phyloP scores from a whole-genome alignment of 345 rosid genomes.

The Boechera stricta region DNA sequence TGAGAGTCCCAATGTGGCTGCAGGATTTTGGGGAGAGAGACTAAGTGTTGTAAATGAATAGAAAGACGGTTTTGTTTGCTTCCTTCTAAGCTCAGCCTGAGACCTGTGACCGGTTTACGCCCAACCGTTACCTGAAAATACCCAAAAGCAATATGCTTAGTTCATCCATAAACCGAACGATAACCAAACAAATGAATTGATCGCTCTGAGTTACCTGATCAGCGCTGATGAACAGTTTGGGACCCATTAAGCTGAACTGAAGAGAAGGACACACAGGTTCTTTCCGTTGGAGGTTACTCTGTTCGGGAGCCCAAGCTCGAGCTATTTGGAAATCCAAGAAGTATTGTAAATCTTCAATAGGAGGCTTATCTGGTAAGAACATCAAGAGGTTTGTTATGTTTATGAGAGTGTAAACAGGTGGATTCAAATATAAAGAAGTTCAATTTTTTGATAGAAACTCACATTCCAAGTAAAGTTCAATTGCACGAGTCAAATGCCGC shows the following conservation, averaged over 20 bases:
- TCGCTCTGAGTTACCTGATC: conserved; percentile 68
- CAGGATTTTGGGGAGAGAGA: conserved; percentile 91
- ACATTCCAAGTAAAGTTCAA: conserved; percentile 90
- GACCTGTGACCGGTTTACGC: conserved; percentile 94
- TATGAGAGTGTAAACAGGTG: not conserved
- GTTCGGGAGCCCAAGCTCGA: conserved; percentile 94
- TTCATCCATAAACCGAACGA: not conserved
- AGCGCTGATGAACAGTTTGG: conserved; percentile 90
- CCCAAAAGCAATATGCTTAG: conserved; percentile 13
- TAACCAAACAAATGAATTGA: not conserved
- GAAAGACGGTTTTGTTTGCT: conserved; percentile 85
- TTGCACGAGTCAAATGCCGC: conserved; percentile 84
- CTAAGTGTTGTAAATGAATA: conserved; percentile 90
- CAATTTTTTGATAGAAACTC: conserved; percentile 46
- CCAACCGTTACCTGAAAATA: conserved; percentile 85
- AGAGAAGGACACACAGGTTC: conserved; percentile 91
- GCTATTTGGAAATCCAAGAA: conserved; percentile 92
- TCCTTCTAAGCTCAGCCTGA: conserved; percentile 86
- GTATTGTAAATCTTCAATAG: conserved; percentile 93
- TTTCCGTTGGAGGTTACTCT: conserved; percentile 83
- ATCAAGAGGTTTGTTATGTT: not conserved
- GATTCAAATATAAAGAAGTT: not conserved
- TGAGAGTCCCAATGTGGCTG: conserved; percentile 98
- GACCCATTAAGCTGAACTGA: conserved; percentile 99
- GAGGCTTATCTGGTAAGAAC: conserved; percentile 79